Conservation (phyloP, 106 monocot species). For the Ottelia alismoides region DNA sequence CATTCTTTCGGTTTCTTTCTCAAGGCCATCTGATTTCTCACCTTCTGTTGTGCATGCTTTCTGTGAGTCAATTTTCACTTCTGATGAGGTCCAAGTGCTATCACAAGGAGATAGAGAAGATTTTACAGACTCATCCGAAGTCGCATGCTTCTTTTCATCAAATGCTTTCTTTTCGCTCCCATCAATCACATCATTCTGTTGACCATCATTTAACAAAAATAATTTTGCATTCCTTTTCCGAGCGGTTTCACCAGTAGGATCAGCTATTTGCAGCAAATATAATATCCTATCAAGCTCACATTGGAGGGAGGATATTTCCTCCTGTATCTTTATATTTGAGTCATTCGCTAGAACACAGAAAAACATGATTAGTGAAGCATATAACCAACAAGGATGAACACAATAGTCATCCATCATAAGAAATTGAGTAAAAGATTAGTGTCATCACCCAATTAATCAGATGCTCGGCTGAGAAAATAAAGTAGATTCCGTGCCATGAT, state of each 20-base stretch:
- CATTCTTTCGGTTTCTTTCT: slow-evolving; percentile 23
- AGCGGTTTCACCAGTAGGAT: slow-evolving; percentile 82
- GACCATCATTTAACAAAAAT: slow-evolving; percentile 7
- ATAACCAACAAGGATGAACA: neutral
- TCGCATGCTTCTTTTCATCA: neutral
- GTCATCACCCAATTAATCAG: neutral
- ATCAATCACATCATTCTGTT: neutral
- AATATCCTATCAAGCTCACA: slow-evolving; percentile 50
- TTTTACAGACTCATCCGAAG: slow-evolving; percentile 1
- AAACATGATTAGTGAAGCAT: neutral
- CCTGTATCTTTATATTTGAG: slow-evolving; percentile 33
- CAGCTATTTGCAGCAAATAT: slow-evolving; percentile 88
- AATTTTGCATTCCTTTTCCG: slow-evolving; percentile 42
- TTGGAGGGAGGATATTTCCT: slow-evolving; percentile 54
- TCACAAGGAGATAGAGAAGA: slow-evolving; percentile 1
- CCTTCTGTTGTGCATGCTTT: slow-evolving; percentile 11
- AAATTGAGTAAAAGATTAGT: too few species aligned
- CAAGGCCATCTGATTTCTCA: slow-evolving; percentile 3
- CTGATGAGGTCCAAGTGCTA: too few species aligned
- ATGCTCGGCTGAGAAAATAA: neutral
- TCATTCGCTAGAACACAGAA: slow-evolving; percentile 38
- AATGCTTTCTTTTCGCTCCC: neutral
- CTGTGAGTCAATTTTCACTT: too few species aligned
- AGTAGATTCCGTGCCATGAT: too few species aligned
- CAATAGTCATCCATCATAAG: too few species aligned